Base-by-base conservation (phyloP, 169 alveolate species). In the Blepharisma undulans region DNA sequence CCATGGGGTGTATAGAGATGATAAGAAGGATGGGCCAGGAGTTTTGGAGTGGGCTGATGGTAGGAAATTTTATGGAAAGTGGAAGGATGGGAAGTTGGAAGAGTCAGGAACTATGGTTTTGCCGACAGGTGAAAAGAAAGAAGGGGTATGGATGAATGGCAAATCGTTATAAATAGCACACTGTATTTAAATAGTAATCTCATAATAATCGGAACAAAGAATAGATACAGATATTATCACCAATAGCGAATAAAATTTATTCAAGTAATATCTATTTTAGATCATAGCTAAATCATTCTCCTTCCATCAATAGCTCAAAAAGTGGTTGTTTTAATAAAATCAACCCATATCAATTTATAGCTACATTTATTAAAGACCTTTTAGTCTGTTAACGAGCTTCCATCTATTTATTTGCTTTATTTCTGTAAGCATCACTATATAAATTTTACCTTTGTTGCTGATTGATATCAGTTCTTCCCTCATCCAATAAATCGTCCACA, bases 21-120 rank as follows among this genome's bases (percentile, higher is more conserved):
- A 95, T 90, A 94, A 95, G 90, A 94, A 94, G 90, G 92, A 95
- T 14, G 98, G 98, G 34, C 92, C 92, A 84, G 97, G 98, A 4
- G 92, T 87, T 1, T 36, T 84, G 34, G 27, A 22, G 27, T 84
- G 89, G 36, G 77, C 89, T 10, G 77, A 84, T 60, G 89, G 89
- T 16, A 84, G 36, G 77, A 84, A 59, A n/a, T 84, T 25, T 76
- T 76, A 84, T 33, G 89, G 89, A 7, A 48, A 36, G 33, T 84
- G 89, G 77, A 22, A 48, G 10, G 60, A 84, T 36, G 89, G 89
- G 60, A 84, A 36, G 89, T 7, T 33, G 1, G 77, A 84, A n/a
- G 89, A 76, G 34, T n/a, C 27, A 7, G 89, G 89, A 30, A 25
- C 60, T 34, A 25, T 25, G 29, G 60, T 84, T 59, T n/a, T n/a